phyloP scores from a whole-genome alignment of 2,329 filamentous ascomycete genomes.

The Dothistroma septosporum region DNA sequence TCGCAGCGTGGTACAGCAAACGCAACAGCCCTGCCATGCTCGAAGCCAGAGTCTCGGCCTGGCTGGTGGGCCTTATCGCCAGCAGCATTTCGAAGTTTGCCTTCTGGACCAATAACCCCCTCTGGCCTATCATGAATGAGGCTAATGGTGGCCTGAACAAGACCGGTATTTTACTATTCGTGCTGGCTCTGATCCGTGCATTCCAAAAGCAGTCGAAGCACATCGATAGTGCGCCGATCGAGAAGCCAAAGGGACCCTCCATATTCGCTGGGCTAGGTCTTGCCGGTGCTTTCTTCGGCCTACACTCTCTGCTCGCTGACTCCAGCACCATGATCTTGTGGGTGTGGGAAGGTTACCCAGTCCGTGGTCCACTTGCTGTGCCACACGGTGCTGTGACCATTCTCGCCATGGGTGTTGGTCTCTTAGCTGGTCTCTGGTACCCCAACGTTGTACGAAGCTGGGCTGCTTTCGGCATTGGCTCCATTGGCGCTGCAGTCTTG shows the following conservation, averaged over 20 bases:
- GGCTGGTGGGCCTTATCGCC: conserved; percentile 73
- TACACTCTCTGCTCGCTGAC: conserved; percentile 91
- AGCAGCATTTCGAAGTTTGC: conserved; percentile 90
- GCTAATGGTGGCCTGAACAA: conserved; percentile 92
- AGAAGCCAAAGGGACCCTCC: conserved; percentile 63
- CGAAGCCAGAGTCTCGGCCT: conserved; percentile 77
- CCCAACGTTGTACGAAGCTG: conserved; percentile 71
- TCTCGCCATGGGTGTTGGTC: conserved; percentile 77
- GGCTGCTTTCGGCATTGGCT: conserved; percentile 74
- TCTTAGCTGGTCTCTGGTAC: conserved; percentile 69
- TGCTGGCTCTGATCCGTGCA: conserved; percentile 71
- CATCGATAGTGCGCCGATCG: conserved; percentile 44
- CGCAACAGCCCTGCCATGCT: conserved; percentile 68
- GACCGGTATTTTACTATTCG: conserved; percentile 68
- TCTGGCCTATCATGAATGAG: conserved; percentile 91
- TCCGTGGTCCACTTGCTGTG: conserved; percentile 79
- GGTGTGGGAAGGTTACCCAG: conserved; percentile 95
- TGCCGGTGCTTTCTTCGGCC: conserved; percentile 77
- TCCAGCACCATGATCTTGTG: conserved; percentile 98
- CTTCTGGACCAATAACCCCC: conserved; percentile 89
- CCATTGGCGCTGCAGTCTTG: conserved; percentile 70
- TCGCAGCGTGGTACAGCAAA: conserved; percentile 75
- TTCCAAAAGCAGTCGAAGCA: conserved; percentile 59
- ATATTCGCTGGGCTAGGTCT: conserved; percentile 71
- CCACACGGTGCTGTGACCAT: conserved; percentile 89